Evolutionary conservation across 768 basidiomycete genomes (phyloP).

Genomic region (Naganishia vishniacii): DNA sequence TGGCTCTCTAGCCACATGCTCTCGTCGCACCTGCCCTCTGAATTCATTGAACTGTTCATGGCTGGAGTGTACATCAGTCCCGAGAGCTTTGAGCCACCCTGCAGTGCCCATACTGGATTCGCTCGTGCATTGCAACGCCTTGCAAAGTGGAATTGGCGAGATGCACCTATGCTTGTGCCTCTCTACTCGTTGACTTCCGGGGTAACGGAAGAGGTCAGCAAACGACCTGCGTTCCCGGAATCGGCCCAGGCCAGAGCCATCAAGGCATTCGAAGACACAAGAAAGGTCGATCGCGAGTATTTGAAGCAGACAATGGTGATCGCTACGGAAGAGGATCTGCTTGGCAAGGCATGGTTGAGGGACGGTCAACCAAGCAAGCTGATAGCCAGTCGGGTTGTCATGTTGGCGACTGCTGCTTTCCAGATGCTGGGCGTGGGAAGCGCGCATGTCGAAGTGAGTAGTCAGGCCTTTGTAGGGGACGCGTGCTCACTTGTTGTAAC

Average conservation of each 20-base stretch:
- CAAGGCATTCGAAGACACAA: constrained; percentile 42
- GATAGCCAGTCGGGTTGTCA: constrained; percentile 66
- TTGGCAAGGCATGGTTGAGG: constrained; percentile 71
- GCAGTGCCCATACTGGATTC: constrained; percentile 62
- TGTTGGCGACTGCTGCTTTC: constrained; percentile 71
- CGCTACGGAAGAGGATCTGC: constrained; percentile 67
- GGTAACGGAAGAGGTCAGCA: constrained; percentile 35
- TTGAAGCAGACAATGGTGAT: constrained; percentile 62
- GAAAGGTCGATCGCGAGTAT: constrained; percentile 50
- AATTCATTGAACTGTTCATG: constrained; percentile 79
- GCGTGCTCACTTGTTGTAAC: constrained; percentile 15
- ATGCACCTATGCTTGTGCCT: constrained; percentile 65
- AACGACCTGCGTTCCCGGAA: constrained; percentile 15
- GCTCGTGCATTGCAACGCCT: constrained; percentile 66
- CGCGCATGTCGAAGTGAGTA: constrained; percentile 59
- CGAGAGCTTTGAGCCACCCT: constrained; percentile 56
- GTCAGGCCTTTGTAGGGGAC: neutral
- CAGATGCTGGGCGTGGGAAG: constrained; percentile 55
- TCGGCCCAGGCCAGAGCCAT: constrained; percentile 37
- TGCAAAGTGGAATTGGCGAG: constrained; percentile 66
- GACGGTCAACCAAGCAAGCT: constrained; percentile 60
- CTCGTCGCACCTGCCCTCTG: constrained; percentile 63
- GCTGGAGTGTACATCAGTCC: constrained; percentile 67
- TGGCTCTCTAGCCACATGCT: constrained; percentile 88
- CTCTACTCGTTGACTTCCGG: constrained; percentile 54